Percentiles rank a stretch among this genome's conserved stretches.
phyloP scores from a whole-genome alignment of 768 basidiomycete genomes.

The Naganishia onofrii region DNA sequence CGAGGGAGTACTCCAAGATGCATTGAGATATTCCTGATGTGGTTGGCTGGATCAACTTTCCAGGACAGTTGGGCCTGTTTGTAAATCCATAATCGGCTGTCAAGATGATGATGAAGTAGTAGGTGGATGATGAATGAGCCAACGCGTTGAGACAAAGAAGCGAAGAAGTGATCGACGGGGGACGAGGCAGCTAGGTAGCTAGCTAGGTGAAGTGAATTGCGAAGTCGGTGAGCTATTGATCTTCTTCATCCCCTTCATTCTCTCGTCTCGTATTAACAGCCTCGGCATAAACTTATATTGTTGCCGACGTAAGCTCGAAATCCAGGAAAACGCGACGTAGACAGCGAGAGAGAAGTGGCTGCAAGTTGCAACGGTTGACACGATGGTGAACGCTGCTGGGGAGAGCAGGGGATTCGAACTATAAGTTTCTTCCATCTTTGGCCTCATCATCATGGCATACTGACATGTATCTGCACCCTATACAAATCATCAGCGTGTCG shows the following conservation, averaged over 20 bases:
- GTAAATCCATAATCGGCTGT: no score
- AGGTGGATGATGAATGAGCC: no score
- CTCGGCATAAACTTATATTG: background rate
- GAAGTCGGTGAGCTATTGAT: no score
- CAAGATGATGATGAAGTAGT: no score
- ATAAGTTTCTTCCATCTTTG: background rate
- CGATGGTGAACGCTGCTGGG: slow-evolving; percentile 24
- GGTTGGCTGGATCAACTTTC: background rate
- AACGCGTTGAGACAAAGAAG: background rate
- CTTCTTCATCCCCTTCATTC: background rate
- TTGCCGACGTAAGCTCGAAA: background rate
- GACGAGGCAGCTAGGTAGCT: background rate
- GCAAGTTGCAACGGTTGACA: background rate
- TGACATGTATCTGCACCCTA: slow-evolving; percentile 40
- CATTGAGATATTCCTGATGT: background rate
- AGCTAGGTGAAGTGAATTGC: no score
- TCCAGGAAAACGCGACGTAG: background rate
- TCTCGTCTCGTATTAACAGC: background rate
- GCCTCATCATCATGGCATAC: background rate
- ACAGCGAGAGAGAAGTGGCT: background rate
- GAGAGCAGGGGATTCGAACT: slow-evolving; percentile 29
- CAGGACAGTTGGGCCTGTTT: background rate
- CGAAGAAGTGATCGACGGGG: background rate
- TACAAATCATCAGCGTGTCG: slow-evolving; percentile 87
- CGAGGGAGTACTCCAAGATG: background rate